phyloP scores from a whole-genome alignment of 2,329 filamentous ascomycete genomes.

The Elsinoe necatrix region DNA sequence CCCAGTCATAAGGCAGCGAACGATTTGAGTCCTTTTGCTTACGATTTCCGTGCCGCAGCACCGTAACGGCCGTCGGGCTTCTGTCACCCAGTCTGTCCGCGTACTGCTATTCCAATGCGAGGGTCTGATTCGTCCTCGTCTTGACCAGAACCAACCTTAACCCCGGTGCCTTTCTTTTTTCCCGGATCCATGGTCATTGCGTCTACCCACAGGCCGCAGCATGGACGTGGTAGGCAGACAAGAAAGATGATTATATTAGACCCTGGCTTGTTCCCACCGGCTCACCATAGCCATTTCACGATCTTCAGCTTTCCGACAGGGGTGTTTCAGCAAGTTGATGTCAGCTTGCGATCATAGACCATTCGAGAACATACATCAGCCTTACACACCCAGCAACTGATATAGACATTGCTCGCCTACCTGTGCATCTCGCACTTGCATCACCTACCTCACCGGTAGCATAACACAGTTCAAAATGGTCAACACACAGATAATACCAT shows the following conservation, averaged over 20 bases:
- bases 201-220: slow-evolving; percentile 3
- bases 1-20: slow-evolving; percentile 5
- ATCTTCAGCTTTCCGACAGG: slow-evolving; percentile 2
- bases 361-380: slow-evolving; percentile 7
- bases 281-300: not conserved
- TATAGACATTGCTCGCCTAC: not conserved
- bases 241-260: not conserved
- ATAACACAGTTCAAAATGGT: not conserved
- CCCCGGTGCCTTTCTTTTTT: not conserved
- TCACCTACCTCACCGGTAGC: not conserved
- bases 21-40: slow-evolving; percentile 1
- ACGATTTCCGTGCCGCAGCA: not conserved
- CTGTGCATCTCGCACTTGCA: no score
- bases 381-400: not conserved
- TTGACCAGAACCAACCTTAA: not conserved
- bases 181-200: not conserved
- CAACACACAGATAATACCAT: not conserved
- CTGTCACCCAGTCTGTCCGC: slow-evolving; percentile 1
- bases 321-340: not conserved
- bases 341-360: slow-evolving; percentile 3
- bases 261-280: not conserved
- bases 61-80: slow-evolving; percentile 3
- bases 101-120: not conserved
- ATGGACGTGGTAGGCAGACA: not conserved
- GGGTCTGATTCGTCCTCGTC: not conserved